Evolutionary conservation across 352 stramenopile species (phyloP).

Genomic region (Elongisporangium prolatum): DNA sequence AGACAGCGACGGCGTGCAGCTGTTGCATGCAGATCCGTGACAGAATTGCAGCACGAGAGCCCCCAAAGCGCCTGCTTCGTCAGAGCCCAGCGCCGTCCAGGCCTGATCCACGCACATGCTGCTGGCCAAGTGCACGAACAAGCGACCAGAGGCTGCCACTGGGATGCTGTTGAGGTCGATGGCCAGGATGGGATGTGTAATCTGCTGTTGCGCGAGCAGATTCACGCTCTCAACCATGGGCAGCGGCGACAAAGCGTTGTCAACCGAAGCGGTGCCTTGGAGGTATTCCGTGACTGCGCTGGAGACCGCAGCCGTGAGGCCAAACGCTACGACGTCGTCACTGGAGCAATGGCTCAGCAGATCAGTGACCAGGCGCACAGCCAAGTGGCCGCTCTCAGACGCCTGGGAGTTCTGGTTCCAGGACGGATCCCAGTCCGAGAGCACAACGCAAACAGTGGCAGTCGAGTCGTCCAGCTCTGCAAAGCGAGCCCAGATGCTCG

Average conservation of each 20-base stretch:
- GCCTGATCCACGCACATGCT: constrained; percentile 22
- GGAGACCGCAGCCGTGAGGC: constrained; percentile 16
- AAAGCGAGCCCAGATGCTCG: background rate
- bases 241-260: constrained; percentile 10
- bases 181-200: constrained; percentile 3
- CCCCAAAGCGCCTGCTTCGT: constrained; percentile 1
- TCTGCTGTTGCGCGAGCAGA: constrained; percentile 10
- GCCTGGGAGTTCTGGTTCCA: background rate
- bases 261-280: constrained; percentile 12
- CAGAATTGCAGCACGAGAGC: constrained; percentile 20
- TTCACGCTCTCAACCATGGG: constrained; percentile 12
- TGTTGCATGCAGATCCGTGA: constrained; percentile 4
- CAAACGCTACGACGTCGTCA: constrained; percentile 27
- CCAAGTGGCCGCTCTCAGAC: background rate
- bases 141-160: constrained; percentile 6
- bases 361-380: background rate
- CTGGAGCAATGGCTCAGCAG: background rate
- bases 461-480: constrained; percentile 1
- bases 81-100: constrained; percentile 2
- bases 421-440: background rate
- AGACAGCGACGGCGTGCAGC: constrained; percentile 7
- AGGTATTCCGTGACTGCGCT: constrained; percentile 10
- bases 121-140: constrained; percentile 23
- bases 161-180: constrained; percentile 6
- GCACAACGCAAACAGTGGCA: background rate